phyloP scores from a whole-genome alignment of 768 basidiomycete species.

The Psilocybe subaeruginosa region DNA sequence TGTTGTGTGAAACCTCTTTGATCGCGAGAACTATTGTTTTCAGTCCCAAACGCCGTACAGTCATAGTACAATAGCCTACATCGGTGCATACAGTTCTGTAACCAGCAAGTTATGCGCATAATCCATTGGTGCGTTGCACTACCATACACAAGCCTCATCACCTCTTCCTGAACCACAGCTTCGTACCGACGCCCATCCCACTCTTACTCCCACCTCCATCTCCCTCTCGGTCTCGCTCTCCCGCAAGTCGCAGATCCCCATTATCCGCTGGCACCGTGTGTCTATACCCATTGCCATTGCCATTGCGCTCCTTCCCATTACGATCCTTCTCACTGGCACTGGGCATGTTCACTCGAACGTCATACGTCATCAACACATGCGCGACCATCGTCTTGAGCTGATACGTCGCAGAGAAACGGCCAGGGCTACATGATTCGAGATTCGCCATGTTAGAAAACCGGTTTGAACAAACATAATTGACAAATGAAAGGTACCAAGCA shows the following conservation, averaged over 20 bases:
- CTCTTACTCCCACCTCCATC: not conserved
- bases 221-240: not conserved
- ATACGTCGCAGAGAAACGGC: conserved; percentile 48
- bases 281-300: not conserved
- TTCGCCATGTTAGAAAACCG: too few relatives aligned
- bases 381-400: conserved; percentile 52
- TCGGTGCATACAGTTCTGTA: too few relatives aligned
- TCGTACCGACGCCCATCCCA: not conserved
- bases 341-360: conserved; percentile 27
- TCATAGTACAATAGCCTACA: too few relatives aligned
- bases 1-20: too few relatives aligned
- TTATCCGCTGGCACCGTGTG: not conserved
- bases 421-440: conserved; percentile 31
- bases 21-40: too few relatives aligned
- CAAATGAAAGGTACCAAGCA: conserved; percentile 22
- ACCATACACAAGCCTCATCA: not conserved
- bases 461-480: too few relatives aligned
- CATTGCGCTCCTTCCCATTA: not conserved
- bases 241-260: not conserved
- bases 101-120: not conserved
- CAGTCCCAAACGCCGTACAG: too few relatives aligned
- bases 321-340: not conserved
- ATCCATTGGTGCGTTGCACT: too few relatives aligned
- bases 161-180: conserved; percentile 2
- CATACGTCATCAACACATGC: conserved; percentile 43